Evolutionary conservation across 2,329 filamentous ascomycete genomes (phyloP).

Genomic region (Penicillium oxalicum): DNA sequence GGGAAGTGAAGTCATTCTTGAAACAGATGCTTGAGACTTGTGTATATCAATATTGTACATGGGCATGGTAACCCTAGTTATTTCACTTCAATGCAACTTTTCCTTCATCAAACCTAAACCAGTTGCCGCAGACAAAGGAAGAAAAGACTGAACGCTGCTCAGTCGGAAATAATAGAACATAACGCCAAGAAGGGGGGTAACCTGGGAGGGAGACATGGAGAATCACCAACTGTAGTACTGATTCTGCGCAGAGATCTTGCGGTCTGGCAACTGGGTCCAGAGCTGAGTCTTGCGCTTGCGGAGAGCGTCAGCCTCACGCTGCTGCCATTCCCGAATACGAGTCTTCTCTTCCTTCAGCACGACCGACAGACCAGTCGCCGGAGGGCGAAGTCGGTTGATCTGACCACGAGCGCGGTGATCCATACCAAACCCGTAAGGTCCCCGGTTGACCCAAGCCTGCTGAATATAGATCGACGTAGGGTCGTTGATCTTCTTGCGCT

Average conservation of each 20-base stretch:
- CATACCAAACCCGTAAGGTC: constrained; percentile 54
- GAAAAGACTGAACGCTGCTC: constrained; percentile 10
- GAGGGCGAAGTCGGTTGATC: constrained; percentile 61
- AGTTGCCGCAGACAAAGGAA: not conserved
- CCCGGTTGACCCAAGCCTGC: constrained; percentile 86
- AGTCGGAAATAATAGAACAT: constrained; percentile 26
- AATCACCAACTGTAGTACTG: constrained; percentile 87
- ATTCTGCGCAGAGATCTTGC: constrained; percentile 74
- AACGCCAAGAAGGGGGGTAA: constrained; percentile 21
- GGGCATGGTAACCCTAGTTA: constrained; percentile 6
- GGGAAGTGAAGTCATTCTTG: too few species aligned
- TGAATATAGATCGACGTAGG: constrained; percentile 82
- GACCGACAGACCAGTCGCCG: constrained; percentile 69
- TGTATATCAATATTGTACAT: constrained; percentile 19
- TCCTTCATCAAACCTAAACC: not conserved
- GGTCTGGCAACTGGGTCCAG: constrained; percentile 83
- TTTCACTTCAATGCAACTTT: constrained; percentile 10
- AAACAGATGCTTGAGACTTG: constrained; percentile 6
- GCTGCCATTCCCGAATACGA: constrained; percentile 70
- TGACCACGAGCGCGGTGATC: constrained; percentile 73
- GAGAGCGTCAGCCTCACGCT: constrained; percentile 68
- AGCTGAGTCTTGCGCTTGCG: constrained; percentile 69
- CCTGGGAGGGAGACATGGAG: constrained; percentile 1
- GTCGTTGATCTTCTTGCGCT: constrained; percentile 64
- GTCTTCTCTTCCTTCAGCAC: constrained; percentile 92